Percentiles rank a stretch among this genome's conserved stretches.
Conservation (phyloP, 768 basidiomycete genomes). For the Boletus huronensis region DNA sequence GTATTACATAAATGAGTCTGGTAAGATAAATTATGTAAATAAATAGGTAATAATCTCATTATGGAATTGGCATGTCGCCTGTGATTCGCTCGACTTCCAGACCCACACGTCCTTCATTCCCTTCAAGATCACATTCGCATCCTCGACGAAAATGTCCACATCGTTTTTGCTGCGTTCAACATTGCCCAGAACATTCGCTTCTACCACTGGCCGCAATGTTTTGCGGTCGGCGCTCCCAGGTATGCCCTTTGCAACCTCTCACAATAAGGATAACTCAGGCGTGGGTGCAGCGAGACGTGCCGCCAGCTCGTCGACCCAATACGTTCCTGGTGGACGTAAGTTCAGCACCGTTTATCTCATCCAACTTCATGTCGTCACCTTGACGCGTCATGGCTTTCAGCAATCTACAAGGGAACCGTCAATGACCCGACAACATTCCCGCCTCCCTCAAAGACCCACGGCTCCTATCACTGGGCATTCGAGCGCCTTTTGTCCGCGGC, state of each 20-base stretch:
- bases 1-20: too few species aligned
- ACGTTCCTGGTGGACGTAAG: constrained; percentile 73
- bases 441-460: constrained; percentile 71
- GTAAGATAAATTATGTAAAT: not conserved
- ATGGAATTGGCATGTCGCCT: not conserved
- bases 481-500: constrained; percentile 87
- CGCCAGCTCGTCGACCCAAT: constrained; percentile 36
- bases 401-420: constrained; percentile 85
- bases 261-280: not conserved
- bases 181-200: constrained; percentile 41
- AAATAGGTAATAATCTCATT: not conserved
- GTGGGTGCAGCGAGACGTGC: constrained; percentile 38
- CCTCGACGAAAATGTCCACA: constrained; percentile 40
- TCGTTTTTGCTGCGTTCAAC: constrained; percentile 48
- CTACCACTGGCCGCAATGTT: constrained; percentile 37
- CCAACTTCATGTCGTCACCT: not conserved
- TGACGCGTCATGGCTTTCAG: constrained; percentile 34
- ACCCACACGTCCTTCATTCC: not conserved
- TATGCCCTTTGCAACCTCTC: constrained; percentile 12
- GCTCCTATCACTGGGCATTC: constrained; percentile 91
- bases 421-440: constrained; percentile 96
- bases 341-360: constrained; percentile 14
- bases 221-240: constrained; percentile 42
- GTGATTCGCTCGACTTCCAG: constrained; percentile 14
- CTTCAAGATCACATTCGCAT: not conserved